These are phyloP conservation scores for Tylopilus felleus DNA, from an alignment of 768 basidiomycete species.

Conservation along the genomic window DNA sequence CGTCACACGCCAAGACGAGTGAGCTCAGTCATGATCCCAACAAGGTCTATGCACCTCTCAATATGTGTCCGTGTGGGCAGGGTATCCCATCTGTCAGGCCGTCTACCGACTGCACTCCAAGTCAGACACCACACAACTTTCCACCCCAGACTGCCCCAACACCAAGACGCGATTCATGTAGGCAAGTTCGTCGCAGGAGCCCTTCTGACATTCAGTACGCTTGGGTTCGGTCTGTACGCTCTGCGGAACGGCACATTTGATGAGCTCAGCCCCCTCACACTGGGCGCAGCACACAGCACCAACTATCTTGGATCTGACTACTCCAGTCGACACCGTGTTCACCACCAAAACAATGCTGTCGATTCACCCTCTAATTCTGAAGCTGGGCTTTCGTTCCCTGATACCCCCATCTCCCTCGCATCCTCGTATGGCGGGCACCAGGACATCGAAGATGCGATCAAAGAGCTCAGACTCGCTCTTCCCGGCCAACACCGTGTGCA, in stretches of 20 bases:
- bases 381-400: not conserved
- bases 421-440: slow-evolving; percentile 42
- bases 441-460: slow-evolving; percentile 41
- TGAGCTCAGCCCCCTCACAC: slow-evolving; percentile 4
- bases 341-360: slow-evolving; percentile 2
- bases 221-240: slow-evolving; percentile 19
- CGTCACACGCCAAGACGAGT: not conserved
- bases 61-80: not conserved
- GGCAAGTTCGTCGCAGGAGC: slow-evolving; percentile 18
- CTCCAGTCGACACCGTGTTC: not conserved
- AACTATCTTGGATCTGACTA: not conserved
- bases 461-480: slow-evolving; percentile 47
- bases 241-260: slow-evolving; percentile 4
- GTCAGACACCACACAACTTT: slow-evolving; percentile 1
- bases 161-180: slow-evolving; percentile 2
- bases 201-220: slow-evolving; percentile 19
- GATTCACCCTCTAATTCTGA: not conserved
- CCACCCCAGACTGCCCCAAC: not conserved
- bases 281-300: not conserved
- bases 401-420: slow-evolving; percentile 2
- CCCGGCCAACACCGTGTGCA: slow-evolving; percentile 45
- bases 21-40: not conserved
- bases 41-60: not conserved
- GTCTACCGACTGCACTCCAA: not conserved
- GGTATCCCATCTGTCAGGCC: not conserved